Evolutionary conservation across 495 filamentous ascomycete genomes (phyloP).

Genomic region (Cryomyces minteri): DNA sequence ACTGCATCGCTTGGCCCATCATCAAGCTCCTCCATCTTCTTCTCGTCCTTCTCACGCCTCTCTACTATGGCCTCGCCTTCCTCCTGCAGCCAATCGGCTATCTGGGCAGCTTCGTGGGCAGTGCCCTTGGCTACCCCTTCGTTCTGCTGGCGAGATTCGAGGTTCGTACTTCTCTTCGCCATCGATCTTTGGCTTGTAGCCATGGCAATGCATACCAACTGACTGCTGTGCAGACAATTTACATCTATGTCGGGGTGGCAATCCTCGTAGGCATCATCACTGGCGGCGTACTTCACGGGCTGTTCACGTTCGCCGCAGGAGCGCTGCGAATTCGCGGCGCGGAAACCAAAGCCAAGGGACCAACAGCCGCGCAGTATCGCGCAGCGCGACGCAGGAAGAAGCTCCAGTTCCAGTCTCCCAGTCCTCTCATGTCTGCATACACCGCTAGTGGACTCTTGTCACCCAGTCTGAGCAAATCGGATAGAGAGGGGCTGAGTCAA

Average conservation of each 20-base stretch:
- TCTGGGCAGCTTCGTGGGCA: constrained; percentile 13
- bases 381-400: constrained; percentile 3
- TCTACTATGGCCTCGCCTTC: constrained; percentile 19
- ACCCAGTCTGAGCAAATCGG: constrained; percentile 8
- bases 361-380: constrained; percentile 3
- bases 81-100: constrained; percentile 16
- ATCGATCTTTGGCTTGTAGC: background rate
- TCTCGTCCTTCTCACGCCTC: constrained; percentile 17
- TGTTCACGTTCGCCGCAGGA: constrained; percentile 22
- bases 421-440: background rate
- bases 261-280: constrained; percentile 34
- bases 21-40: constrained; percentile 17
- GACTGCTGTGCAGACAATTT: constrained; percentile 31
- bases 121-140: constrained; percentile 15
- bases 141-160: constrained; percentile 38
- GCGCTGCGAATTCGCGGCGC: constrained; percentile 13
- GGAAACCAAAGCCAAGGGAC: background rate
- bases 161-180: constrained; percentile 21
- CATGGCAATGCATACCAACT: constrained; percentile 10
- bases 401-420: background rate
- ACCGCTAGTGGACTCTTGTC: constrained; percentile 1
- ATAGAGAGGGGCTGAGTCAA: background rate
- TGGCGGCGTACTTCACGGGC: constrained; percentile 29
- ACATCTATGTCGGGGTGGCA: constrained; percentile 44
- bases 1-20: constrained; percentile 22